Evolutionary conservation across 257 asterid genomes (phyloP), one percentile per base, ranked within the genome.

Genomic region (Solanum virginianum): DNA sequence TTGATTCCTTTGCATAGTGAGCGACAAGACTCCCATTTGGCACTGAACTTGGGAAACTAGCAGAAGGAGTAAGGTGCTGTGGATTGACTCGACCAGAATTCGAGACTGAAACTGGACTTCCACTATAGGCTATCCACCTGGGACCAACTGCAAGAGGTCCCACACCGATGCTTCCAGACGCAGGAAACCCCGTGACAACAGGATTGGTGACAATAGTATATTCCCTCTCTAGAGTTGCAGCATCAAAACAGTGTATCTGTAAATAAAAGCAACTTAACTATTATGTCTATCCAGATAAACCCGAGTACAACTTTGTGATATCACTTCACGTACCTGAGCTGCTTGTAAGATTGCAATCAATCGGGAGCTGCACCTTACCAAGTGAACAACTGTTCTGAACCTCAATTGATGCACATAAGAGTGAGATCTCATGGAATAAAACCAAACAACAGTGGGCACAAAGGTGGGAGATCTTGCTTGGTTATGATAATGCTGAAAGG

Each of bases 101-200:
- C 60, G 94, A 84, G 63, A 87, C 85, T 5, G 90, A 91, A 91
- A 96, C 94, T 80, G 89, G 95, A 87, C 92, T 92, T 85, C 99
- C 98, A 87, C 98, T 96, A 86, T 93, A 95, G 69, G 99, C 99
- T 90, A 95, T 91, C 98, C 99, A 96, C 84, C 99, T 89, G 54
- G 97, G 95, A 57, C 99, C 99, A 62, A 96, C 90, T 41, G 98
- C 99, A 80, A 96, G 97, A 80, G 99, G 98, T 55, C 98, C 99
- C 80, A 93, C 85, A 15, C 99, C 99, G 45, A 91, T 86, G 81
- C 86, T 88, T 84, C 94, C 93, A 53, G 88, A 85, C 82, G 90
- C 95, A 86, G 86, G 84, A 75, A 88, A 86, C 81, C 93, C 94
- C 86, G 84, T 53, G 5, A 92, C 87, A 85, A 96, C 90, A n/a